Conservation (phyloP, 2,329 filamentous ascomycete species). For the Coniosporium tulheliwenetii region DNA sequence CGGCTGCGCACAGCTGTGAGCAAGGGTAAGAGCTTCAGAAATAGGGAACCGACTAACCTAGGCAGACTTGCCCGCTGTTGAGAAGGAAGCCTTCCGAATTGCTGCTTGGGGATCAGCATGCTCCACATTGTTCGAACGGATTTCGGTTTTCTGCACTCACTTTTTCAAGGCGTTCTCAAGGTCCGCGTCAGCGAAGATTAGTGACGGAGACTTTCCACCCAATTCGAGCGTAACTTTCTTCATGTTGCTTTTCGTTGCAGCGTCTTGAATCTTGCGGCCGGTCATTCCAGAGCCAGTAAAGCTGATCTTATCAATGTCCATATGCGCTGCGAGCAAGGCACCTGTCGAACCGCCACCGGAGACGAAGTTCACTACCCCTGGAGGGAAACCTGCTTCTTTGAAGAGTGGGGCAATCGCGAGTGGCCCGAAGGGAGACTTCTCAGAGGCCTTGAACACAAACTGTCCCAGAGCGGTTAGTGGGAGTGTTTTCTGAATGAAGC, state of each 20-base stretch:
- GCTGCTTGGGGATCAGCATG: no score
- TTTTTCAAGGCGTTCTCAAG: constrained; percentile 11
- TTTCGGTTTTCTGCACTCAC: no score
- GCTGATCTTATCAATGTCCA: constrained; percentile 12
- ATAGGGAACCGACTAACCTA: no score
- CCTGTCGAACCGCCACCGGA: constrained; percentile 17
- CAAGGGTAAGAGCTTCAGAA: no score
- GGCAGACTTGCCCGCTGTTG: no score
- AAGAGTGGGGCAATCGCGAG: constrained; percentile 3
- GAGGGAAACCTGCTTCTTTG: constrained; percentile 26
- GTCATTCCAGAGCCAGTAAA: constrained; percentile 11
- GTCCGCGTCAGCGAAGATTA: constrained; percentile 17
- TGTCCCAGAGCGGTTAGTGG: no score
- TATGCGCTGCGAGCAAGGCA: constrained; percentile 12
- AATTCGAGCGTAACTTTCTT: constrained; percentile 13
- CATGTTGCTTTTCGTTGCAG: constrained; percentile 12
- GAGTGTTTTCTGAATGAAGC: no score
- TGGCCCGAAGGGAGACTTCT: no score
- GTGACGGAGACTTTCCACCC: constrained; percentile 11
- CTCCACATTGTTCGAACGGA: no score
- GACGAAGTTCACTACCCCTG: constrained; percentile 25
- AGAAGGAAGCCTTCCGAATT: no score
- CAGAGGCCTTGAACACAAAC: no score
- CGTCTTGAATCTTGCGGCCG: constrained; percentile 11
- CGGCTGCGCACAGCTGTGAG: no score